Evolutionary conservation across 2,329 filamentous ascomycete species (phyloP).

Genomic region (Neonectria hederae): DNA sequence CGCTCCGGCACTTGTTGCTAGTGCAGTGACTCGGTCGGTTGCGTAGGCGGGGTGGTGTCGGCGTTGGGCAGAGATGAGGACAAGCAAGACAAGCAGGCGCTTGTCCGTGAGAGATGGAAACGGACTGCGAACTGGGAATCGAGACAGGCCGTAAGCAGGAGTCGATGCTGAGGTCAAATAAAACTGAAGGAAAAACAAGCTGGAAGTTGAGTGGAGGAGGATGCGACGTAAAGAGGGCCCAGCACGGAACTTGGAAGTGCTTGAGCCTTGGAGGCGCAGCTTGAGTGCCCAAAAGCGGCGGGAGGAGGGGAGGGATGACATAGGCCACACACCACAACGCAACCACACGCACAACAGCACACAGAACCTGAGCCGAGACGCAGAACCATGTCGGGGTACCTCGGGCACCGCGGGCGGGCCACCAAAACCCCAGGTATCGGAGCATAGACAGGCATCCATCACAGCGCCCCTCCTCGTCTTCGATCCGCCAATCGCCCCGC

Average conservation of each 20-base stretch:
- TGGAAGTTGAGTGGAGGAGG: slow-evolving; percentile 28
- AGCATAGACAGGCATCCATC: slow-evolving; percentile 11
- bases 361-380: slow-evolving; percentile 18
- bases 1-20: slow-evolving; percentile 16
- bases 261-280: slow-evolving; percentile 38
- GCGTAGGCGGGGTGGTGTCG: slow-evolving; percentile 27
- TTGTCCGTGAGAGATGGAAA: slow-evolving; percentile 11
- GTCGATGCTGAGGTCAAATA: slow-evolving; percentile 22
- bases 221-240: slow-evolving; percentile 37
- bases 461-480: slow-evolving; percentile 21
- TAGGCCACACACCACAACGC: slow-evolving; percentile 22
- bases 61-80: background rate
- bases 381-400: slow-evolving; percentile 18
- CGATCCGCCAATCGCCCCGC: slow-evolving; percentile 30
- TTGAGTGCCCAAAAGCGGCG: slow-evolving; percentile 31
- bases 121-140: slow-evolving; percentile 13
- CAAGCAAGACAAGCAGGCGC: background rate
- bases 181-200: slow-evolving; percentile 26
- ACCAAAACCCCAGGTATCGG: slow-evolving; percentile 13
- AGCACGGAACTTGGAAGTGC: slow-evolving; percentile 26
- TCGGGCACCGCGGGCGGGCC: slow-evolving; percentile 8
- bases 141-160: slow-evolving; percentile 6
- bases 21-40: slow-evolving; percentile 22
- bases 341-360: too few relatives aligned
- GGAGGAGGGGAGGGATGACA: slow-evolving; percentile 36